Conservation (phyloP, 148 eudicot species). For the Diospyros lotus region DNA sequence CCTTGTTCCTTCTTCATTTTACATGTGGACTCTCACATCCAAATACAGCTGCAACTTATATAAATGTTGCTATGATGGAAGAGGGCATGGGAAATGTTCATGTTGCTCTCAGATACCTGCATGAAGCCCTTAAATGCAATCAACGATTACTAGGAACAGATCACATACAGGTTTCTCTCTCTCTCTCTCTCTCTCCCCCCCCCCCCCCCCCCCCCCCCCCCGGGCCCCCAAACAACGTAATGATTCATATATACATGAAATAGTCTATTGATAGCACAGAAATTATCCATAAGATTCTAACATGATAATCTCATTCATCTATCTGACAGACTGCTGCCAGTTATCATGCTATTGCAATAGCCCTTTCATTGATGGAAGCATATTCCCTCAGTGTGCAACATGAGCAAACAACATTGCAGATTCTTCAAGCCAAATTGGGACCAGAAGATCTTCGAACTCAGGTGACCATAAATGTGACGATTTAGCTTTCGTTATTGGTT, state of each 20-base stretch:
- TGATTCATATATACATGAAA: neutral
- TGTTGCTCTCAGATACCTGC: slow-evolving; percentile 95
- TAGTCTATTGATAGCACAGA: too few relatives aligned
- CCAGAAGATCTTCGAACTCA: slow-evolving; percentile 95
- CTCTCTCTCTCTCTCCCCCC: slow-evolving; percentile 14
- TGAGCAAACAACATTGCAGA: slow-evolving; percentile 93
- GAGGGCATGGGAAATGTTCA: slow-evolving; percentile 99
- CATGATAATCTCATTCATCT: slow-evolving; percentile 5
- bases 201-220: too few relatives aligned
- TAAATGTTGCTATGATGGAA: slow-evolving; percentile 99
- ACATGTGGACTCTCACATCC: slow-evolving; percentile 98
- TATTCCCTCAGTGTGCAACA: slow-evolving; percentile 97
- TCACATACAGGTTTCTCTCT: slow-evolving; percentile 85
- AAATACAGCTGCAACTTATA: slow-evolving; percentile 97
- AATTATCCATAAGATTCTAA: neutral
- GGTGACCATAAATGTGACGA: slow-evolving; percentile 33
- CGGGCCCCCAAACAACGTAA: too few relatives aligned
- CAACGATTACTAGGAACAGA: slow-evolving; percentile 85
- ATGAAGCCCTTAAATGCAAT: slow-evolving; percentile 99
- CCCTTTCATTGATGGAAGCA: slow-evolving; percentile 98
- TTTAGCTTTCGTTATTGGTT: neutral
- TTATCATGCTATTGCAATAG: slow-evolving; percentile 99
- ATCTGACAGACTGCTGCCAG: slow-evolving; percentile 94
- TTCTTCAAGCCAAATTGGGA: slow-evolving; percentile 95
- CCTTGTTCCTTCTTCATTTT: slow-evolving; percentile 84